Base-by-base conservation (phyloP, 2,329 filamentous ascomycete genomes). In the Basipetospora sp. region DNA sequence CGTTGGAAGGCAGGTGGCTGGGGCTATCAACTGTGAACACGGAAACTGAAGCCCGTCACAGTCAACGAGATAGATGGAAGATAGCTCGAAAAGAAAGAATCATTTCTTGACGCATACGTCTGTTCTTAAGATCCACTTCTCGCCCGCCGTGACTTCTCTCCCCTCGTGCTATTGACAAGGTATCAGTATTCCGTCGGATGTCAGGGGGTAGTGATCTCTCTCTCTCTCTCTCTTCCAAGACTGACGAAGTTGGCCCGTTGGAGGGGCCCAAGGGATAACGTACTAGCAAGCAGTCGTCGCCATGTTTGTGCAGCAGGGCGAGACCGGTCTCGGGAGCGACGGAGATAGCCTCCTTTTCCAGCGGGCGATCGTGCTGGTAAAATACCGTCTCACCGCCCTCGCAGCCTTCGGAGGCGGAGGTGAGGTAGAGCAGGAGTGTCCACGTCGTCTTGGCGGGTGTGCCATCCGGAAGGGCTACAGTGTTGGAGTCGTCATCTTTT, bases 61-160 rank as follows among this genome's bases (percentile, higher is more conserved):
- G n/a, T n/a, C n/a, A n/a, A n/a, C n/a, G n/a, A 25, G 22, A 25
- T 25, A 25, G 22, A 25, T 6, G 11, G 22, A 25, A 6, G 22
- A 6, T 25, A 25, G 22, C 6, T n/a, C 16, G 29, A n/a, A 5
- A n/a, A 6, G 8, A 8, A n/a, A n/a, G 5, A 6, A 31, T 28
- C 25, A 75, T 43, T 68, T 62, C 45, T 57, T 65, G 11, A 86
- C 67, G 50, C 79, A 84, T 30, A 94, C 57, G 62, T 94, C 87
- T 44, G 80, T 92, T 45, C 86, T 66, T 42, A 94, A 70, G 42
- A 94, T 77, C 86, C 86, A 94, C 58, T 94, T 94, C 60, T 93
- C 84, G 8, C 86, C 86, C 30, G 70, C 66, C 2, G 62, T 69
- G 1, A 94, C 86, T 53, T 92, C 77, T 41, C 73, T 69, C 1